Evolutionary conservation across 1,284 basidiomycete genomes (phyloP), one percentile per base, ranked within the genome.

Genomic region (Moniliella sp.): DNA sequence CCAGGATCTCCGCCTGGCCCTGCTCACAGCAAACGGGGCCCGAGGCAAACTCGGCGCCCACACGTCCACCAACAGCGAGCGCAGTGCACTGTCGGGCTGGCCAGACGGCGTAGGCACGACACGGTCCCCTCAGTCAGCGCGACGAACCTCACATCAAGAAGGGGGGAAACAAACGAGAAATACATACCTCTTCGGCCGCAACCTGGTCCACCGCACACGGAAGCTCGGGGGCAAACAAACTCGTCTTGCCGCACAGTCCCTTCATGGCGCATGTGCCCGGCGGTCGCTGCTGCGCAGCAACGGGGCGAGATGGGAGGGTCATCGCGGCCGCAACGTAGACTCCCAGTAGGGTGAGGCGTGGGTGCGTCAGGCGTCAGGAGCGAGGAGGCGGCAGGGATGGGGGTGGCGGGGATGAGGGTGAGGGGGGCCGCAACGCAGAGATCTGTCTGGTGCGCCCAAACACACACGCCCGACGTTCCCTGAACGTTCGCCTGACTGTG

Each of bases 31-130:
- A 0, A 76, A 69, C 2, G 73, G 70, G 1, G 73, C 72, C 33
- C 74, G 62, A 2, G 69, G 66, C 42, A 73, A 81, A 21, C 76
- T 72, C 1, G 69, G 61, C 0, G 86, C 86, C 54, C 86, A 94
- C 10, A 83, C 71, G 5, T 70, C 67, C 9, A 67, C 62, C 14
- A 93, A 69, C 0, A 36, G 28, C 11, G 39, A 19, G n/a, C 46
- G 40, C 15, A 48, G 39, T 11, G 32, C 30, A 0, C n/a, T 31
- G 27, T 9, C 35, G 5, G 4, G 28, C 33, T 12, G 37, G 40
- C 19, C 27, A 15, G 15, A 8, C 9, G 35, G 23, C 15, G 44
- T 34, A 28, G 34, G 32, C 27, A 15, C 15, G 5, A 4, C 3
- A 14, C 14, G 17, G 16, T 9, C 25, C 5, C 7, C 5, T 14